These are phyloP conservation scores for Entomortierella chlamydospora DNA, from an alignment of 192 early-diverging fungal genomes.

Conservation along the genomic window DNA sequence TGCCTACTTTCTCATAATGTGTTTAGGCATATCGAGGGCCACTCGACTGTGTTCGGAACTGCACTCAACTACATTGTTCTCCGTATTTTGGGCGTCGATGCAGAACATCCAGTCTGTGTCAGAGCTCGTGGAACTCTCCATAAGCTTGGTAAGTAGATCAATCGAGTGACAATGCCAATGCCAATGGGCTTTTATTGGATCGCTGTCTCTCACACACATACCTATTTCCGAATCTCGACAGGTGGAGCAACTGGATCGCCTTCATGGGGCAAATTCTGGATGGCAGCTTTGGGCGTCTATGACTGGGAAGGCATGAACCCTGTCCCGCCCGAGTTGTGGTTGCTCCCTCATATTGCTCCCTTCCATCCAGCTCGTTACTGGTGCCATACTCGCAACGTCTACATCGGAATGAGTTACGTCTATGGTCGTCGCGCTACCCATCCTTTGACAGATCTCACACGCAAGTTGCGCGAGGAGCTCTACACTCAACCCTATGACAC, in stretches of 20 bases:
- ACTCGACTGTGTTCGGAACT: constrained; percentile 96
- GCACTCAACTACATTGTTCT: constrained; percentile 93
- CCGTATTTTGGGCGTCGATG: constrained; percentile 85
- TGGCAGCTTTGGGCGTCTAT: constrained; percentile 89
- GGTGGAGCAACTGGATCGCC: constrained; percentile 88
- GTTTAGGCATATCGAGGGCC: constrained; percentile 89
- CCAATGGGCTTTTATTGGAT: too few species aligned
- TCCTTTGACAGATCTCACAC: constrained; percentile 75
- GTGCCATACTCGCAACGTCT: constrained; percentile 93
- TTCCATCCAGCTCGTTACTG: constrained; percentile 93
- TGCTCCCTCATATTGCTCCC: constrained; percentile 84
- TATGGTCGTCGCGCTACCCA: constrained; percentile 77
- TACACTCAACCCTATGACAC: constrained; percentile 87
- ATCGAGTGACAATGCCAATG: too few species aligned
- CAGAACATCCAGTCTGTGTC: constrained; percentile 89
- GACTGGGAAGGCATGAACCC: constrained; percentile 98
- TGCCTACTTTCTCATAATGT: not conserved
- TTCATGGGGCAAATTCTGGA: constrained; percentile 99
- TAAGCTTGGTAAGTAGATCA: constrained; percentile 70
- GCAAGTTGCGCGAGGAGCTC: constrained; percentile 87
- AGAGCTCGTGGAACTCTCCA: constrained; percentile 87
- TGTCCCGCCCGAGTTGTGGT: constrained; percentile 93
- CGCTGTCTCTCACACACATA: too few species aligned
- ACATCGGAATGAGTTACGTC: constrained; percentile 95
- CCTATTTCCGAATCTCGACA: constrained; percentile 17